Conservation (phyloP, 345 rosid genomes). For the Ricinus communis region DNA sequence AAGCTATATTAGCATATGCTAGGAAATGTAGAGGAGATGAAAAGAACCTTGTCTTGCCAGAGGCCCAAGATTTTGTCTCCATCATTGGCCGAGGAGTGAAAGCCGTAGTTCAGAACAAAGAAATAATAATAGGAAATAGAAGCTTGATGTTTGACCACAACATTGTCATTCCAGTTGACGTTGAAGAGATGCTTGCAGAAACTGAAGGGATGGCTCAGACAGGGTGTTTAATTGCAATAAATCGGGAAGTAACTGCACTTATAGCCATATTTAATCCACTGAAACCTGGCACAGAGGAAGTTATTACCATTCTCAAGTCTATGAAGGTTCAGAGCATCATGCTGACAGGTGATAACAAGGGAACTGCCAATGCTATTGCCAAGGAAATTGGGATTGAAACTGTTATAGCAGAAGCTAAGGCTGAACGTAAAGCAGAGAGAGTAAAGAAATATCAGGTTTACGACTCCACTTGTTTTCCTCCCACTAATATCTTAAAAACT, state of each 20-base stretch:
- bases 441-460: conserved; percentile 86
- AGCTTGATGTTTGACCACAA: conserved; percentile 56
- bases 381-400: conserved; percentile 73
- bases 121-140: conserved; percentile 76
- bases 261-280: conserved; percentile 75
- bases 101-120: conserved; percentile 58
- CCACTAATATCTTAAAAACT: too few species aligned
- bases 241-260: conserved; percentile 58
- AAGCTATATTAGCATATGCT: conserved; percentile 75
- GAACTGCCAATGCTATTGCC: conserved; percentile 86
- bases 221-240: conserved; percentile 66
- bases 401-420: conserved; percentile 82
- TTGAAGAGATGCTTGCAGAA: conserved; percentile 64
- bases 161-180: conserved; percentile 53
- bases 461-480: too few species aligned
- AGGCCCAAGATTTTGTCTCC: conserved; percentile 68
- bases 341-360: conserved; percentile 98
- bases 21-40: conserved; percentile 70
- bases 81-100: conserved; percentile 84
- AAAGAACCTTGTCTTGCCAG: conserved; percentile 79
- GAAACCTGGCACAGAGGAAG: conserved; percentile 68
- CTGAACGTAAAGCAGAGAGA: conserved; percentile 86
- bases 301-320: conserved; percentile 71
- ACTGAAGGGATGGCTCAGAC: conserved; percentile 76
- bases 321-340: conserved; percentile 78